Evolutionary conservation across 164 flowering plant species (phyloP).

Genomic region (Hamamelis virginiana): DNA sequence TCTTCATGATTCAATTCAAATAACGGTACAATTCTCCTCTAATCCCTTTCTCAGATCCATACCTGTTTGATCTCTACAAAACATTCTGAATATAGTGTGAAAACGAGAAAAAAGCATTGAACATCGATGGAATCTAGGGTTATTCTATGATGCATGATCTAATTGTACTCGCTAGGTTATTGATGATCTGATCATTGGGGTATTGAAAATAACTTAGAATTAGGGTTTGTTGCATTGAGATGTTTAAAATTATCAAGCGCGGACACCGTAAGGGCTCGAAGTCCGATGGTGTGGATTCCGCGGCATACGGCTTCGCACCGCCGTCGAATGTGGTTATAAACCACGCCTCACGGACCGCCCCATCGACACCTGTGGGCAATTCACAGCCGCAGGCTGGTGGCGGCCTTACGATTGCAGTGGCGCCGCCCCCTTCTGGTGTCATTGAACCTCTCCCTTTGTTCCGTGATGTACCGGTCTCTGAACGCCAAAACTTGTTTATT

Average conservation of each 20-base stretch:
- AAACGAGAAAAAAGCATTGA: not conserved
- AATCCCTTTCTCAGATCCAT: constrained; percentile 17
- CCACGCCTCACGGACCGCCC: constrained; percentile 53
- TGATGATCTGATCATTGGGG: not conserved
- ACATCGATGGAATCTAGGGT: not conserved
- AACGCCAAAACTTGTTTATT: constrained; percentile 26
- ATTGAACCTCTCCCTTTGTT: constrained; percentile 28
- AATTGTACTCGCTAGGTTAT: not conserved
- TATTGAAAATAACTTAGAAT: not conserved
- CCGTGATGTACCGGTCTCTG: constrained; percentile 22
- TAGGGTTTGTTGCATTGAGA: constrained; percentile 21
- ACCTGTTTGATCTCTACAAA: not conserved
- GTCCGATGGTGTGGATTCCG: constrained; percentile 39
- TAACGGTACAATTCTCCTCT: not conserved
- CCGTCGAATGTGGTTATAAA: constrained; percentile 49
- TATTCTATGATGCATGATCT: constrained; percentile 8
- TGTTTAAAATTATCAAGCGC: constrained; percentile 71
- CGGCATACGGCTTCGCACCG: constrained; percentile 22
- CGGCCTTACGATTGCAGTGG: not conserved
- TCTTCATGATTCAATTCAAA: constrained; percentile 1
- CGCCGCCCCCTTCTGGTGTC: constrained; percentile 20
- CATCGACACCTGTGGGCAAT: constrained; percentile 1
- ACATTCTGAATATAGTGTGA: not conserved
- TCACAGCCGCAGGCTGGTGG: not conserved
- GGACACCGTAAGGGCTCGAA: constrained; percentile 57